Evolutionary conservation across 352 stramenopile genomes (phyloP), one percentile per base, ranked within the genome.

Genomic region (Phytophthora uliginosa): DNA sequence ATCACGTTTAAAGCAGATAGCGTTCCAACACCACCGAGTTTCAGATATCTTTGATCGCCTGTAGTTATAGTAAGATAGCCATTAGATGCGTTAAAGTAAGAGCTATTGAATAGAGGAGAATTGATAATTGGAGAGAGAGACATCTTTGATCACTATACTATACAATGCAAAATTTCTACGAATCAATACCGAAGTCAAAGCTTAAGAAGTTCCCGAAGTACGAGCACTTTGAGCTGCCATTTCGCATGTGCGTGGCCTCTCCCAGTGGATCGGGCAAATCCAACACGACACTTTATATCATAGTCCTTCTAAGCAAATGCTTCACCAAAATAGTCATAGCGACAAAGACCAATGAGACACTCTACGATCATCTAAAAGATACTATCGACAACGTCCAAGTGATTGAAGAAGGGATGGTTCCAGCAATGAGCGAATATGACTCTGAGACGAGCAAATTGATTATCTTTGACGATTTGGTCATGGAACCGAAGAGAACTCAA

Each of bases 281-380:
- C n/a, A 73, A 63, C 42, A 68, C 66, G 2, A 38, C 51, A 2
- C 66, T 73, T 0, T 36, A 56, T 31, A 67, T 67, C 42, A 73
- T 73, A 3, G 52, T 40, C 1, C 33, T 73, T 15, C 28, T 73
- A 13, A 73, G 40, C 45, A 73, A 73, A 52, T 63, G 40, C 26
- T 73, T 73, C 48, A 73, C 66, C n/a, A 63, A 26, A 64, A 51
- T 73, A 3, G 20, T 63, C 5, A 68, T 73, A n/a, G 58, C 20
- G 13, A 73, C 66, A 12, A 73, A 73, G 17, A 48, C 34, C 6
- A 73, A 63, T 34, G 66, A 73, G 18, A 45, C 40, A 20, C 17
- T 68, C 15, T 73, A 73, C 26, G 66, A 73, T 52, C 66, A 68
- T 55, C 59, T 73, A 0, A 73, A 73, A 63, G 48, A 66, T 0